Evolutionary conservation across 257 asterid genomes (phyloP).

Genomic region (Paulownia fortunei): DNA sequence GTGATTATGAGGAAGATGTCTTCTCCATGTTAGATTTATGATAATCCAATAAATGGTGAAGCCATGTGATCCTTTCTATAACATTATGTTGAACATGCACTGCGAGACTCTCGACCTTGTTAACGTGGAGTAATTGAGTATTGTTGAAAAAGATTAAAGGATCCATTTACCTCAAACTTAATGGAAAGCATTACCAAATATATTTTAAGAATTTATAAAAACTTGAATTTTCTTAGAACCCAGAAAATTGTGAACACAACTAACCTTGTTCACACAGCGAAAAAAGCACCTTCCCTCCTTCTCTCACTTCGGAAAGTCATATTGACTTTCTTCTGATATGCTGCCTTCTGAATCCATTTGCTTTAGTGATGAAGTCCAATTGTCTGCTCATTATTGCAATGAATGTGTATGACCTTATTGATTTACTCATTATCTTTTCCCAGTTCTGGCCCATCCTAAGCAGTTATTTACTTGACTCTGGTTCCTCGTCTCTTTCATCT

Average conservation of each 20-base stretch:
- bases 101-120: background rate
- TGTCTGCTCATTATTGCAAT: conserved; percentile 9
- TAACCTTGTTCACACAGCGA: too few relatives aligned
- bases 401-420: conserved; percentile 7
- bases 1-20: background rate
- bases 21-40: background rate
- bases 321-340: background rate
- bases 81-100: background rate
- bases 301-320: too few relatives aligned
- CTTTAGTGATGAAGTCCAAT: background rate
- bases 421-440: conserved; percentile 14
- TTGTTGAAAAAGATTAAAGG: background rate
- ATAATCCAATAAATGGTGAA: background rate
- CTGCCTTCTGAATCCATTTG: conserved; percentile 9
- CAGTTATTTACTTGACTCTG: conserved; percentile 24
- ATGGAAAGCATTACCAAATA: background rate
- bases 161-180: conserved; percentile 1
- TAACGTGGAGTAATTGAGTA: background rate
- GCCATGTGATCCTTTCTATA: background rate
- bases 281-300: too few relatives aligned
- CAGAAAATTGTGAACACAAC: background rate
- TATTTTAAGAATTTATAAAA: background rate
- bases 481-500: conserved; percentile 21
- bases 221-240: background rate
- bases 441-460: conserved; percentile 1